These are phyloP conservation scores for Microthyrium microscopicum DNA, from an alignment of 2,329 filamentous ascomycete genomes.

Conservation along the genomic window DNA sequence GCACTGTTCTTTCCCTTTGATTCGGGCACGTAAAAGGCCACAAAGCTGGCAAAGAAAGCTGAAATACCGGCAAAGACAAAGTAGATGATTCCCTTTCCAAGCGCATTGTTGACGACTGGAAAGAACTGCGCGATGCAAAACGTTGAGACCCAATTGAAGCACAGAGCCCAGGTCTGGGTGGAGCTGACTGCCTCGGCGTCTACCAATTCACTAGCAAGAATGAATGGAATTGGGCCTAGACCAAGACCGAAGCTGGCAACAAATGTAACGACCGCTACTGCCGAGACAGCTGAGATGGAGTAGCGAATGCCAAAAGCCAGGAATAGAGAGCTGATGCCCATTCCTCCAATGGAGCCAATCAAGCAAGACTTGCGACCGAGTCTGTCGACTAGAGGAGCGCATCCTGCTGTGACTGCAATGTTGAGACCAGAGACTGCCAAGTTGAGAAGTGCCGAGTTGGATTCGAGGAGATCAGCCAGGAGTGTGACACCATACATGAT, in stretches of 20 bases:
- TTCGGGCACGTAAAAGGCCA: constrained; percentile 63
- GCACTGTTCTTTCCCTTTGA: constrained; percentile 57
- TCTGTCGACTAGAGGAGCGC: constrained; percentile 71
- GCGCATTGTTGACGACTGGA: constrained; percentile 60
- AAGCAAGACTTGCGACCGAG: constrained; percentile 79
- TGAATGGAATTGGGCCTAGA: constrained; percentile 86
- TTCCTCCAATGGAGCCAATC: constrained; percentile 65
- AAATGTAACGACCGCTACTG: constrained; percentile 66
- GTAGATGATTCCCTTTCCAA: constrained; percentile 76
- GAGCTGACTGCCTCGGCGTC: constrained; percentile 81
- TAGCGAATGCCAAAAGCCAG: constrained; percentile 68
- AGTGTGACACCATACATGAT: constrained; percentile 97
- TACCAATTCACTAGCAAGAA: constrained; percentile 81
- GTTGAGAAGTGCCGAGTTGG: constrained; percentile 68
- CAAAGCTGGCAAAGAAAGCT: constrained; percentile 50
- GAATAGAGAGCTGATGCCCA: constrained; percentile 60
- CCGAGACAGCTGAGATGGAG: constrained; percentile 57
- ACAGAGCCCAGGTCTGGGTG: constrained; percentile 75
- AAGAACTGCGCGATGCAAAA: constrained; percentile 93
- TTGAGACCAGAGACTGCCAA: constrained; percentile 80
- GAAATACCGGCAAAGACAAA: constrained; percentile 78
- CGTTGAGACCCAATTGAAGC: constrained; percentile 76
- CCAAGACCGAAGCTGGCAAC: constrained; percentile 83
- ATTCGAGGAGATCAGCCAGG: constrained; percentile 61
- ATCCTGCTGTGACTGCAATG: constrained; percentile 62